phyloP scores from a whole-genome alignment of 768 basidiomycete genomes.

The Podaxis sp. region DNA sequence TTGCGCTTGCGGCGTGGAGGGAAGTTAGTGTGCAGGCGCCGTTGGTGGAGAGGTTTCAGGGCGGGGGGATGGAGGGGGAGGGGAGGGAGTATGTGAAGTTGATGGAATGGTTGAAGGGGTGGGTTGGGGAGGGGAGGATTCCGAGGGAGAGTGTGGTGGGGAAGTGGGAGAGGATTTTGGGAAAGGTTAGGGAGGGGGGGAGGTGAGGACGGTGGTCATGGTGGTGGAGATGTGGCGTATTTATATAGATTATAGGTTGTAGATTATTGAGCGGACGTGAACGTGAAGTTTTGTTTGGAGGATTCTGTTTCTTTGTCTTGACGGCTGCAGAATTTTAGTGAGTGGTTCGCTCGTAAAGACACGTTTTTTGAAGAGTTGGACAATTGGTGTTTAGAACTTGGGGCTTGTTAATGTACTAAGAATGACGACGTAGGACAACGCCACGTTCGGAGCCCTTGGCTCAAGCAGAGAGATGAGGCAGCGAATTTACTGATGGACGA shows the following conservation, averaged over 20 bases:
- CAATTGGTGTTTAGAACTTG: no score
- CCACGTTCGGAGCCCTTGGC: no score
- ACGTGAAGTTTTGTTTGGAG: no score
- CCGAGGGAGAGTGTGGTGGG: slow-evolving; percentile 37
- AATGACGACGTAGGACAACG: no score
- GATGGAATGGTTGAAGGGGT: slow-evolving; percentile 51
- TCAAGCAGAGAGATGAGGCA: no score
- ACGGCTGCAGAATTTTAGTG: no score
- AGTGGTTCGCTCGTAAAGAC: no score
- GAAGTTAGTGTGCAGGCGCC: slow-evolving; percentile 67
- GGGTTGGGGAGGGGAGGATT: slow-evolving; percentile 50
- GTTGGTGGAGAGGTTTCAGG: slow-evolving; percentile 43
- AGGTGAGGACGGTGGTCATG: background rate
- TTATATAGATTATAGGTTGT: background rate
- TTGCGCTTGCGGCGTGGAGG: slow-evolving; percentile 67
- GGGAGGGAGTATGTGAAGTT: slow-evolving; percentile 43
- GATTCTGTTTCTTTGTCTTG: no score
- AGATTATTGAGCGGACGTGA: no score
- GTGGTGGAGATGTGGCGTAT: slow-evolving; percentile 5
- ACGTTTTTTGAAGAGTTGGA: no score
- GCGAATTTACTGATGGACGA: no score
- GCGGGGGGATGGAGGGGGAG: slow-evolving; percentile 27
- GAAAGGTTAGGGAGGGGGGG: slow-evolving; percentile 30
- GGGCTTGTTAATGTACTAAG: no score
- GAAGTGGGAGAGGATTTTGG: slow-evolving; percentile 31